phyloP scores from a whole-genome alignment of 108 stramenopile genomes.

The Epithemia pelagica region DNA sequence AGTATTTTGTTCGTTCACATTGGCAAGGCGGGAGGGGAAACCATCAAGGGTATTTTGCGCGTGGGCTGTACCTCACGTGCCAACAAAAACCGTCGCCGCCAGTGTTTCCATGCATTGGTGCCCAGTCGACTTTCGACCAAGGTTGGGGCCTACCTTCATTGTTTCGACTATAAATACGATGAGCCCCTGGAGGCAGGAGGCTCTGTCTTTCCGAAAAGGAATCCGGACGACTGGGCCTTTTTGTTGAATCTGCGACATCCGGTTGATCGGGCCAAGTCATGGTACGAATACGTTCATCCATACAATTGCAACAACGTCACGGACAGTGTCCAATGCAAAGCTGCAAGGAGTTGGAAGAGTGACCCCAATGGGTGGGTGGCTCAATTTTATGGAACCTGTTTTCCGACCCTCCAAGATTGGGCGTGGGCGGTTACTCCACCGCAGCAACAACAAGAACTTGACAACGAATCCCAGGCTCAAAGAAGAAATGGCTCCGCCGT shows the following conservation, averaged over 20 bases:
- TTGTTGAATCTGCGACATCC: constrained; percentile 26
- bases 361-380: constrained; percentile 13
- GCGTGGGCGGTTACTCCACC: not conserved
- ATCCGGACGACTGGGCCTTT: constrained; percentile 2
- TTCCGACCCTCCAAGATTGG: constrained; percentile 20
- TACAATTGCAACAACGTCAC: constrained; percentile 21
- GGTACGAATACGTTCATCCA: constrained; percentile 34
- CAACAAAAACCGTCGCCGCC: constrained; percentile 1
- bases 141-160: constrained; percentile 18
- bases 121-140: constrained; percentile 8
- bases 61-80: constrained; percentile 16
- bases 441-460: not conserved
- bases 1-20: constrained; percentile 29
- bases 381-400: constrained; percentile 24
- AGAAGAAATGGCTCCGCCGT: too few species aligned
- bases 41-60: constrained; percentile 24
- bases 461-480: too few species aligned
- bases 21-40: constrained; percentile 33
- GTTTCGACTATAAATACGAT: constrained; percentile 10
- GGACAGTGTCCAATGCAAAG: constrained; percentile 8
- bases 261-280: constrained; percentile 19
- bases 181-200: not conserved
- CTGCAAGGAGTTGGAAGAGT: constrained; percentile 8
- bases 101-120: constrained; percentile 15
- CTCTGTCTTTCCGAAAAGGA: not conserved